phyloP scores from a whole-genome alignment of 75 land plant species.

The Selaginella moellendorffii region DNA sequence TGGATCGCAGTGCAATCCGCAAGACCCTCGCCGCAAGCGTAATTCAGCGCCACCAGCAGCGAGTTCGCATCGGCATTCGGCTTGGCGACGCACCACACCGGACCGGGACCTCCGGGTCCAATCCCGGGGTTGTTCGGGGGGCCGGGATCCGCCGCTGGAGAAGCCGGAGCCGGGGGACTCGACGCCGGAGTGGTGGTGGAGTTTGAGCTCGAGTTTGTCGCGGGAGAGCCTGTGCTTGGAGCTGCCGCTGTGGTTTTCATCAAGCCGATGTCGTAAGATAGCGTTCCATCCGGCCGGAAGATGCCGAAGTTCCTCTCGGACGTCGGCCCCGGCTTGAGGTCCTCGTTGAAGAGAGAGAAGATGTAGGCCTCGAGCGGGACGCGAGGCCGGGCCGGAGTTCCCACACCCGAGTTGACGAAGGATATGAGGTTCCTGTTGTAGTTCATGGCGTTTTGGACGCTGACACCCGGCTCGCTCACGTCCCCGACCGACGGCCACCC shows the following conservation, averaged over 20 bases:
- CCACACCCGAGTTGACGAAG: background rate
- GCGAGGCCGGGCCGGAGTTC: background rate
- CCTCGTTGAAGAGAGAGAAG: background rate
- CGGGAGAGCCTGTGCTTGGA: background rate
- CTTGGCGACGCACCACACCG: conserved; percentile 30
- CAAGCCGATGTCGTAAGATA: conserved; percentile 25
- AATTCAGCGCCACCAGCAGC: conserved; percentile 29
- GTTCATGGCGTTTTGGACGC: background rate
- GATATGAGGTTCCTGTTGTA: background rate
- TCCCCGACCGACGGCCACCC: conserved; percentile 44
- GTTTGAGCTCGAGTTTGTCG: background rate
- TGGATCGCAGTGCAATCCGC: conserved; percentile 53
- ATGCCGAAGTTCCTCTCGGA: conserved; percentile 54
- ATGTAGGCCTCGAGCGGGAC: background rate
- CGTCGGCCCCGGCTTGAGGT: background rate
- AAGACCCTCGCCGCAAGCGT: conserved; percentile 50
- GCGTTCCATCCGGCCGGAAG: conserved; percentile 29
- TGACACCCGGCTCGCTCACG: conserved; percentile 11
- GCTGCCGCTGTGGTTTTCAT: conserved; percentile 3
- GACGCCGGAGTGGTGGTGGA: background rate
- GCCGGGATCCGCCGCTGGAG: background rate
- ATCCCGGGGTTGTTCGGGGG: background rate
- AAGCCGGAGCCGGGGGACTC: background rate
- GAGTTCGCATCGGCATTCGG: conserved; percentile 24
- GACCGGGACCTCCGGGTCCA: background rate